These are phyloP conservation scores for Cystoderma amianthinum DNA, from an alignment of 768 basidiomycete genomes.

Conservation along the genomic window DNA sequence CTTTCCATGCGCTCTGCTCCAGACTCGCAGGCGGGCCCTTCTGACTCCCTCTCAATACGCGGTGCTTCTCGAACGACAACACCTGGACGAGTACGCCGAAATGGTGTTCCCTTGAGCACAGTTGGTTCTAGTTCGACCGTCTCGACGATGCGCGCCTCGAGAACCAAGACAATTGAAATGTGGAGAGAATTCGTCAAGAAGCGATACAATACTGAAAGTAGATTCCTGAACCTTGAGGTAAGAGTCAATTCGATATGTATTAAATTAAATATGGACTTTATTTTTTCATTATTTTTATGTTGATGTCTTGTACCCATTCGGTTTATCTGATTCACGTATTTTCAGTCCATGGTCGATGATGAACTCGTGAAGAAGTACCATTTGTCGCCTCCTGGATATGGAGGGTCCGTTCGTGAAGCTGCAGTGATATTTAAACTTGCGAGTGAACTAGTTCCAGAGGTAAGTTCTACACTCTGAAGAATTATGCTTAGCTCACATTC, in stretches of 20 bases:
- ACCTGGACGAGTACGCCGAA: slow-evolving; percentile 53
- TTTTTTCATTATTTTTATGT: slow-evolving; percentile 10
- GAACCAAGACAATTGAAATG: slow-evolving; percentile 44
- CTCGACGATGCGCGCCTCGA: slow-evolving; percentile 1
- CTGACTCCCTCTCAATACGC: slow-evolving; percentile 56
- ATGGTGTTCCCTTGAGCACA: slow-evolving; percentile 29
- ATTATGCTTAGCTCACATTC: slow-evolving; percentile 6
- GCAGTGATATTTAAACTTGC: slow-evolving; percentile 89
- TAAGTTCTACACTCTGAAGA: slow-evolving; percentile 16
- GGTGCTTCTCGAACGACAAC: slow-evolving; percentile 49
- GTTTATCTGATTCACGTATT: slow-evolving; percentile 9
- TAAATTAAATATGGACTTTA: too few species aligned
- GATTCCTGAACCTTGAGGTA: slow-evolving; percentile 81
- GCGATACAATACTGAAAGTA: slow-evolving; percentile 63
- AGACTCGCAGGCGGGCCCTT: slow-evolving; percentile 29
- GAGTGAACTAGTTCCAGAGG: slow-evolving; percentile 67
- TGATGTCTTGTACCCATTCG: slow-evolving; percentile 9
- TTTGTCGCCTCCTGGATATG: slow-evolving; percentile 64
- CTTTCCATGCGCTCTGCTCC: slow-evolving; percentile 21
- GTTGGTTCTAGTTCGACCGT: not conserved
- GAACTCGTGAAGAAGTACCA: slow-evolving; percentile 66
- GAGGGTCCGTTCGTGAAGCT: slow-evolving; percentile 58
- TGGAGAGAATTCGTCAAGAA: slow-evolving; percentile 72
- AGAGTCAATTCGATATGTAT: slow-evolving; percentile 18
- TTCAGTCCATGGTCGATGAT: slow-evolving; percentile 74